A percentile compares a stretch with the other conserved stretches of the same genome.
These are phyloP conservation scores for Chaetomium fimeti DNA, from an alignment of 495 filamentous ascomycete species.

Conservation along the genomic window DNA sequence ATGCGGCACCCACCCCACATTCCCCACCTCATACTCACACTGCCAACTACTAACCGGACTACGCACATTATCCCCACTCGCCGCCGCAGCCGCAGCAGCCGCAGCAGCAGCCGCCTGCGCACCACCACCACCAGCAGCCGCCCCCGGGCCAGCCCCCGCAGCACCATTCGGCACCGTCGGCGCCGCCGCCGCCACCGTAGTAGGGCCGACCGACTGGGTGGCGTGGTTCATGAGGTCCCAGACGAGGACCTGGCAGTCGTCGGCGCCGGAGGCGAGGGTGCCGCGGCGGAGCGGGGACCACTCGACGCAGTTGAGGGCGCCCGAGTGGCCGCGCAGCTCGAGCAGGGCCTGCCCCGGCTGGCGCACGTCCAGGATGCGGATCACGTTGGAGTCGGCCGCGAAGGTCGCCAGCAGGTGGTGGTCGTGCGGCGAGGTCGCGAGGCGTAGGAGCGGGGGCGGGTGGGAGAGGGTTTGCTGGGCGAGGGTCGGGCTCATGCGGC, in stretches of 20 bases:
- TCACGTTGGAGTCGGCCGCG: constrained; percentile 85
- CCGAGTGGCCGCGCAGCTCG: constrained; percentile 88
- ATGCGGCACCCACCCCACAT: constrained; percentile 90
- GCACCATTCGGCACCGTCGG: neutral
- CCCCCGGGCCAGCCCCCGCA: neutral
- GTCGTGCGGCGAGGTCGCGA: constrained; percentile 94
- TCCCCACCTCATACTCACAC: constrained; percentile 94
- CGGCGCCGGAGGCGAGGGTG: constrained; percentile 84
- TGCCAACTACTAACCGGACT: constrained; percentile 83
- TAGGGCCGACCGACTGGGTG: constrained; percentile 15
- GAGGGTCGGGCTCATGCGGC: constrained; percentile 60
- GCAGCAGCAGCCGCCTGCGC: neutral
- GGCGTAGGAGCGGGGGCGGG: constrained; percentile 79
- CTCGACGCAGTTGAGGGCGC: constrained; percentile 85
- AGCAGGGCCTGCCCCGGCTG: constrained; percentile 94
- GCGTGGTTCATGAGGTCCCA: constrained; percentile 76
- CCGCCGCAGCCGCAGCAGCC: constrained; percentile 40
- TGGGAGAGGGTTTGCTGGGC: constrained; percentile 73
- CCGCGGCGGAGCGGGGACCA: constrained; percentile 89
- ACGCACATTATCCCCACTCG: constrained; percentile 60
- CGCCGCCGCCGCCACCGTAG: neutral
- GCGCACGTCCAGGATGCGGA: constrained; percentile 93
- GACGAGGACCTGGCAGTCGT: constrained; percentile 84
- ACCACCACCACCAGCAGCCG: neutral
- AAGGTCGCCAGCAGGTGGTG: constrained; percentile 95